phyloP scores from a whole-genome alignment of 2,329 filamentous ascomycete species.

The Diaporthe nobilis region DNA sequence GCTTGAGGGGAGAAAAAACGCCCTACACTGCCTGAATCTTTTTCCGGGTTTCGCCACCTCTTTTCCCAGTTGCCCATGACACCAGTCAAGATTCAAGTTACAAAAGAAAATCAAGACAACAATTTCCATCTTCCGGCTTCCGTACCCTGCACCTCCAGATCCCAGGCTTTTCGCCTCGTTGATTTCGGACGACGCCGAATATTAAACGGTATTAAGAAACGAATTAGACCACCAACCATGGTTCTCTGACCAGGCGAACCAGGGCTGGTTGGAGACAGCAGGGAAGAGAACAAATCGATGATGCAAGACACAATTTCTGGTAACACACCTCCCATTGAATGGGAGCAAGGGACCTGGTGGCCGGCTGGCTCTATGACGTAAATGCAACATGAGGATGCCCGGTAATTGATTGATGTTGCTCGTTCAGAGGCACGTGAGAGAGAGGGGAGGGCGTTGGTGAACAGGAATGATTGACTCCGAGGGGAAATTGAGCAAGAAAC shows the following conservation, averaged over 20 bases:
- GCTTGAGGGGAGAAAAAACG: conserved; percentile 9
- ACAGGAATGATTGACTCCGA: not conserved
- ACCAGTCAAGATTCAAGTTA: not conserved
- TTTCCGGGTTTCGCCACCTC: conserved; percentile 17
- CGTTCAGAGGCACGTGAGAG: conserved; percentile 8
- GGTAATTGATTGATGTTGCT: conserved; percentile 29
- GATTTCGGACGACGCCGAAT: not conserved
- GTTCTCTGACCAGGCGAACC: not conserved
- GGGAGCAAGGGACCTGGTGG: conserved; percentile 40
- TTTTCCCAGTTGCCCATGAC: conserved; percentile 29
- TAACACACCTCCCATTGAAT: conserved; percentile 36
- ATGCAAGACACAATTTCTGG: conserved; percentile 23
- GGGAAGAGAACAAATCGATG: not conserved
- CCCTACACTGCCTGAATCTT: not conserved
- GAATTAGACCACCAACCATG: not conserved
- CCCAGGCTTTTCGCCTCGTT: not conserved
- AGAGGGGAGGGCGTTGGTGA: not conserved
- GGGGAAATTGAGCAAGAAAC: not conserved
- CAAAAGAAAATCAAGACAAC: not conserved
- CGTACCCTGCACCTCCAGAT: not conserved
- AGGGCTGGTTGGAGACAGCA: not conserved
- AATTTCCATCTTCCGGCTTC: not conserved
- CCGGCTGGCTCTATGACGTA: conserved; percentile 36
- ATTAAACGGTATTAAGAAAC: conserved; percentile 13
- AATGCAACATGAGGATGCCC: conserved; percentile 32